Percentiles rank a stretch among this genome's conserved stretches.
These are phyloP conservation scores for Xylaria acuta DNA, from an alignment of 495 filamentous ascomycete species.

Conservation along the genomic window DNA sequence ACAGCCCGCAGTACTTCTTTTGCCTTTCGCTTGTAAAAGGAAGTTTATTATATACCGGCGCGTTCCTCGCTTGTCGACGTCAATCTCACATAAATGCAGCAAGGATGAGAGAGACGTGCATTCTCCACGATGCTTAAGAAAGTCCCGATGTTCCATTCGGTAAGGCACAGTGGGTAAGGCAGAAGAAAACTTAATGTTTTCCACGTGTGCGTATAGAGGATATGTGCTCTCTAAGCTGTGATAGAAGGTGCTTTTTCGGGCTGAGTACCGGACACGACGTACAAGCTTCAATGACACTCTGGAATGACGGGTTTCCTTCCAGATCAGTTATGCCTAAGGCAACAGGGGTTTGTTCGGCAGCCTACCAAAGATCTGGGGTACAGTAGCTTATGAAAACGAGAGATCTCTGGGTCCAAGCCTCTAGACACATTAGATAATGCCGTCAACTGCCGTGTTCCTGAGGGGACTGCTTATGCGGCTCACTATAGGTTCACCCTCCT, in stretches of 20 bases:
- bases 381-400: conserved; percentile 22
- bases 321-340: conserved; percentile 7
- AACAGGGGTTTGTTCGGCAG: conserved; percentile 16
- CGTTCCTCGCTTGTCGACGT: neutral
- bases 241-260: neutral
- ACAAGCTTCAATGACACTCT: conserved; percentile 18
- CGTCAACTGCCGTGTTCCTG: conserved; percentile 27
- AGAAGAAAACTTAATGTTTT: conserved; percentile 4
- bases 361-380: conserved; percentile 27
- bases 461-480: conserved; percentile 23
- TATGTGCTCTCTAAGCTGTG: neutral
- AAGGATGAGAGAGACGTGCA: conserved; percentile 16
- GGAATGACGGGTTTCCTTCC: conserved; percentile 25
- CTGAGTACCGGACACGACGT: conserved; percentile 1
- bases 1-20: neutral
- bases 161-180: conserved; percentile 16
- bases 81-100: conserved; percentile 22
- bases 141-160: conserved; percentile 28
- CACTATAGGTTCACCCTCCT: conserved; percentile 18
- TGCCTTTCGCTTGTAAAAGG: neutral
- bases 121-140: conserved; percentile 26
- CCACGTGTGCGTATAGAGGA: conserved; percentile 9
- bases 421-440: conserved; percentile 16
- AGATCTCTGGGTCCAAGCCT: conserved; percentile 26
- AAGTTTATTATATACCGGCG: conserved; percentile 20